These are phyloP conservation scores for Acacia concinna DNA, from an alignment of 331 rosid genomes.

Conservation along the genomic window DNA sequence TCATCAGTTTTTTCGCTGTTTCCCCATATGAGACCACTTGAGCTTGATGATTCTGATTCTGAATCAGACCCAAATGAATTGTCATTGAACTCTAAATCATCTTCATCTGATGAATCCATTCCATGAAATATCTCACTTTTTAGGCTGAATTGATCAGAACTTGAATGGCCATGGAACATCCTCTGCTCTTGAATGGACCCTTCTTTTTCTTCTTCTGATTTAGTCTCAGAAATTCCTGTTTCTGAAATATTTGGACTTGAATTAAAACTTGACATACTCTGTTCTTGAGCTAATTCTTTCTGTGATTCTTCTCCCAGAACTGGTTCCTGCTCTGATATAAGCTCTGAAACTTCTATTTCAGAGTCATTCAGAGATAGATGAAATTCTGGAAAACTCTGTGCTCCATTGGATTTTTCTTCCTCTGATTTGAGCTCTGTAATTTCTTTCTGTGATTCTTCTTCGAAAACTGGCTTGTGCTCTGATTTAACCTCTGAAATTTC, in stretches of 20 bases:
- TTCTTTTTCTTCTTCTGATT: constrained; percentile 19
- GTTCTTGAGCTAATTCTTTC: background rate
- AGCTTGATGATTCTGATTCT: constrained; percentile 49
- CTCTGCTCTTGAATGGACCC: constrained; percentile 12
- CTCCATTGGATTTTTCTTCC: background rate
- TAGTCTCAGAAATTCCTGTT: background rate
- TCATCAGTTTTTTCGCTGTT: constrained; percentile 35
- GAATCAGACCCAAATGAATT: constrained; percentile 42
- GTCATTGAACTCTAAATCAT: constrained; percentile 39
- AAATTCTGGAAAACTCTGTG: background rate
- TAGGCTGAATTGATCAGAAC: constrained; percentile 20
- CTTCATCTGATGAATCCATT: constrained; percentile 50
- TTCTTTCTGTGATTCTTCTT: background rate
- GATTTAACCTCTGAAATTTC: constrained; percentile 11
- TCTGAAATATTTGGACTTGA: background rate
- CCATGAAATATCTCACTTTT: constrained; percentile 31
- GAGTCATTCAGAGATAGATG: background rate
- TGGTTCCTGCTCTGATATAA: background rate
- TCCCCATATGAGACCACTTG: constrained; percentile 43
- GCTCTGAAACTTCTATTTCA: constrained; percentile 6
- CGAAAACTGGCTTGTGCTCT: background rate
- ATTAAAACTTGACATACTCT: background rate
- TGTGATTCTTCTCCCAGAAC: background rate
- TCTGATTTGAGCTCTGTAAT: constrained; percentile 1
- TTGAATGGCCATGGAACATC: background rate